Percentiles rank a stretch among this genome's conserved stretches.
Evolutionary conservation across 768 basidiomycete genomes (phyloP).

Genomic region (Suillus placidus): DNA sequence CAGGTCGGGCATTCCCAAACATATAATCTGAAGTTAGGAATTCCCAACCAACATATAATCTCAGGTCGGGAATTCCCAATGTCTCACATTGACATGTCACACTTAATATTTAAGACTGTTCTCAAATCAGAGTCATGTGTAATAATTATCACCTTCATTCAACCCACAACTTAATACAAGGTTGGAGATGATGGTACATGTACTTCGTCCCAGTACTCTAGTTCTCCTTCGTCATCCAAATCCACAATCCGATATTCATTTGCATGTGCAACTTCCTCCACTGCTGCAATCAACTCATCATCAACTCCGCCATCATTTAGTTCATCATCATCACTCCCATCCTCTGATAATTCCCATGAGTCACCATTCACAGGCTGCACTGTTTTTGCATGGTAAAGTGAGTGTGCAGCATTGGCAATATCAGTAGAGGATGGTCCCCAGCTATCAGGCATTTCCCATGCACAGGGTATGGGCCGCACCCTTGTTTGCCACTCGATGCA

Average conservation of each 20-base stretch:
- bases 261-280: conserved; percentile 5
- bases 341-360: not conserved
- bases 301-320: not conserved
- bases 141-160: too few species aligned
- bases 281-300: conserved; percentile 10
- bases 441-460: conserved; percentile 11
- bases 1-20: too few species aligned
- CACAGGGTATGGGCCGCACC: conserved; percentile 5
- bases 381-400: conserved; percentile 6
- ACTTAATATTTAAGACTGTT: too few species aligned
- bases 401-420: not conserved
- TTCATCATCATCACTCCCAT: not conserved
- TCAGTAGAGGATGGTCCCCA: conserved; percentile 1
- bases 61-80: too few species aligned
- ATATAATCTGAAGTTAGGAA: too few species aligned
- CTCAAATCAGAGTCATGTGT: too few species aligned
- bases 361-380: not conserved
- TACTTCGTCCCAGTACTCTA: not conserved
- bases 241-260: conserved; percentile 4
- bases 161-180: not conserved
- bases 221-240: not conserved
- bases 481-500: conserved; percentile 5
- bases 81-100: too few species aligned
- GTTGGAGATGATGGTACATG: not conserved
- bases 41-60: too few species aligned